A percentile compares a stretch with the other conserved stretches of the same genome.
Evolutionary conservation across 1,284 basidiomycete genomes (phyloP).

Genomic region (Prillingera fragicola): DNA sequence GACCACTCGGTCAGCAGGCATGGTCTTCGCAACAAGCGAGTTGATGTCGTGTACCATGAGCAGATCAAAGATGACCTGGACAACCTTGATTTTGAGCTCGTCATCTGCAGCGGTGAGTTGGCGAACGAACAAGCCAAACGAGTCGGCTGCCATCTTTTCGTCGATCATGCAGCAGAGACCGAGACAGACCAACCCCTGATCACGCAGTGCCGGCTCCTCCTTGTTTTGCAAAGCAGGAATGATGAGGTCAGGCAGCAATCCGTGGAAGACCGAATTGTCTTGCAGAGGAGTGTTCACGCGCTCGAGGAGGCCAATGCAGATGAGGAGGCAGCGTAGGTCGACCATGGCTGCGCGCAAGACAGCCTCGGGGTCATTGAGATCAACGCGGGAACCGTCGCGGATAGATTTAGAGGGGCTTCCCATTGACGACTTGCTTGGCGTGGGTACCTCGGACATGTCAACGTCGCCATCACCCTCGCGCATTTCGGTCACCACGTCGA

Average conservation of each 20-base stretch:
- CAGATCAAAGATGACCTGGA: slow-evolving; percentile 85
- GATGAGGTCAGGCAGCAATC: slow-evolving; percentile 81
- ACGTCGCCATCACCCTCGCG: slow-evolving; percentile 55
- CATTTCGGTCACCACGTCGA: slow-evolving; percentile 85
- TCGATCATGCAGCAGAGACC: slow-evolving; percentile 90
- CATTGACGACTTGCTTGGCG: not conserved
- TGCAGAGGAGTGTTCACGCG: slow-evolving; percentile 86
- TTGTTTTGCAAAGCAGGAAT: slow-evolving; percentile 85
- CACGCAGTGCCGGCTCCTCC: slow-evolving; percentile 67
- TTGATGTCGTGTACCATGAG: slow-evolving; percentile 79
- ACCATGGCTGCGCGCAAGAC: slow-evolving; percentile 56
- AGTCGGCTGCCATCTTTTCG: slow-evolving; percentile 78
- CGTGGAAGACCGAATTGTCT: slow-evolving; percentile 89
- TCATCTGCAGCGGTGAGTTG: slow-evolving; percentile 75
- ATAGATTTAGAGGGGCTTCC: not conserved
- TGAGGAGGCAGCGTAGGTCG: slow-evolving; percentile 75
- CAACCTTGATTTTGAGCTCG: slow-evolving; percentile 69
- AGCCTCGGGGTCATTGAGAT: slow-evolving; percentile 31
- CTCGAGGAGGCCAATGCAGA: slow-evolving; percentile 87
- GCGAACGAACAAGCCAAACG: slow-evolving; percentile 80
- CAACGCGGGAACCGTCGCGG: not conserved
- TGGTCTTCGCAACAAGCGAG: slow-evolving; percentile 41
- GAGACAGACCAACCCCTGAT: slow-evolving; percentile 78
- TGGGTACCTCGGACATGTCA: slow-evolving; percentile 15
- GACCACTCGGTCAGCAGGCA: slow-evolving; percentile 57